phyloP scores from a whole-genome alignment of 2,329 filamentous ascomycete species.

The Ceratocystis variospora region DNA sequence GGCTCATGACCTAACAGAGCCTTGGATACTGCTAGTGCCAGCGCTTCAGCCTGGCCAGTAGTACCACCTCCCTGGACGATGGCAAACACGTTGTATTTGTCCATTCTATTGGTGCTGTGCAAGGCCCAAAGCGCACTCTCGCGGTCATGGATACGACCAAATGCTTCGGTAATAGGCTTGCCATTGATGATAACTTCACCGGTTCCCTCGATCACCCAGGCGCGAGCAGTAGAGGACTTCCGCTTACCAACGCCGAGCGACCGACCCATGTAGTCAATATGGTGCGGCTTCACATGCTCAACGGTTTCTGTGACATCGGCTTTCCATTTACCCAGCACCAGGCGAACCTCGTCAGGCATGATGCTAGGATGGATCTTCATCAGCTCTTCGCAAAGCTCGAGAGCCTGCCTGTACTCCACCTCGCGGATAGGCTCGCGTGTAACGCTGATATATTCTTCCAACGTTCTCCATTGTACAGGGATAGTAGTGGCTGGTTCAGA shows the following conservation, averaged over 20 bases:
- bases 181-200: constrained; percentile 86
- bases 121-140: constrained; percentile 90
- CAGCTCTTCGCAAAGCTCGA: constrained; percentile 62
- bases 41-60: constrained; percentile 88
- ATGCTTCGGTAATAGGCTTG: constrained; percentile 66
- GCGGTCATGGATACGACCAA: constrained; percentile 79
- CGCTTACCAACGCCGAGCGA: constrained; percentile 69
- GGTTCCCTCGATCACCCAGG: constrained; percentile 81
- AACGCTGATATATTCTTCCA: constrained; percentile 58
- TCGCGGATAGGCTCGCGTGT: constrained; percentile 60
- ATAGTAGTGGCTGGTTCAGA: constrained; percentile 27
- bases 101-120: constrained; percentile 64
- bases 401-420: constrained; percentile 63
- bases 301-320: constrained; percentile 17
- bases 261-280: constrained; percentile 63
- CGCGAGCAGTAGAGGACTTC: constrained; percentile 75
- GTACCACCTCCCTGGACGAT: constrained; percentile 73
- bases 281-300: constrained; percentile 20
- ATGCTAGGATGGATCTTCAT: constrained; percentile 63
- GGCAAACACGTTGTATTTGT: constrained; percentile 96
- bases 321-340: constrained; percentile 19
- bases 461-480: constrained; percentile 65
- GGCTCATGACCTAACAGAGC: constrained; percentile 86
- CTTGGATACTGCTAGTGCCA: constrained; percentile 80
- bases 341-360: constrained; percentile 17